phyloP scores from a whole-genome alignment of 768 basidiomycete genomes.

The Myochromella boudieri region DNA sequence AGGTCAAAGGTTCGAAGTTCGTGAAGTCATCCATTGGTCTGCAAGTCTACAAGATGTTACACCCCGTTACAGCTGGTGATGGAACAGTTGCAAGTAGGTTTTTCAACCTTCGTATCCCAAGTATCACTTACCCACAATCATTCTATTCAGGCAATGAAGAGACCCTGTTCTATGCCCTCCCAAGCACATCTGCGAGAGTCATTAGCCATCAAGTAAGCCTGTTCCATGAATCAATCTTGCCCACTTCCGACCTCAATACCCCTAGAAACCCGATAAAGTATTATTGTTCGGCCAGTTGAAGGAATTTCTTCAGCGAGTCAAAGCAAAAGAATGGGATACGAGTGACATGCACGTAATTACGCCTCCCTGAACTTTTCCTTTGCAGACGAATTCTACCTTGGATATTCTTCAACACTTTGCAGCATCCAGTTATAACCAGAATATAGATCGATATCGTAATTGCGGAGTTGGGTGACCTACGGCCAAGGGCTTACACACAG shows the following conservation, averaged over 20 bases:
- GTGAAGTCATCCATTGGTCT: constrained; percentile 30
- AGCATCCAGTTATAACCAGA: no score
- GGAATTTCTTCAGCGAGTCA: constrained; percentile 6
- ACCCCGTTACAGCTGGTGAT: constrained; percentile 27
- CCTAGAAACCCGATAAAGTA: constrained; percentile 15
- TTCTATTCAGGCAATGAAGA: no score
- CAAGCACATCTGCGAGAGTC: constrained; percentile 76
- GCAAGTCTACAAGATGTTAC: constrained; percentile 51
- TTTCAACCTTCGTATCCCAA: no score
- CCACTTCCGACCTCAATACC: background rate
- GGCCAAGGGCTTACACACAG: no score
- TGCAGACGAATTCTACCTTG: no score
- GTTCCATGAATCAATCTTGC: background rate
- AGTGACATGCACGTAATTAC: constrained; percentile 5
- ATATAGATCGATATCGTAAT: no score
- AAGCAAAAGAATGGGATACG: constrained; percentile 9
- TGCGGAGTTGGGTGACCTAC: no score
- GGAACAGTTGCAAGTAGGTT: no score
- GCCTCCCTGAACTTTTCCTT: no score
- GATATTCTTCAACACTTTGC: no score
- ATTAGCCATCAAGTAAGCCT: constrained; percentile 63
- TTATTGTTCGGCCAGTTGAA: constrained; percentile 8
- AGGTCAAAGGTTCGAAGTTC: constrained; percentile 10
- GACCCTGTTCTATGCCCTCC: constrained; percentile 74
- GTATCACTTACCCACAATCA: no score